Evolutionary conservation across 306 rosid genomes (phyloP), one percentile per base, ranked within the genome.

Genomic region (Vigna trinervia): DNA sequence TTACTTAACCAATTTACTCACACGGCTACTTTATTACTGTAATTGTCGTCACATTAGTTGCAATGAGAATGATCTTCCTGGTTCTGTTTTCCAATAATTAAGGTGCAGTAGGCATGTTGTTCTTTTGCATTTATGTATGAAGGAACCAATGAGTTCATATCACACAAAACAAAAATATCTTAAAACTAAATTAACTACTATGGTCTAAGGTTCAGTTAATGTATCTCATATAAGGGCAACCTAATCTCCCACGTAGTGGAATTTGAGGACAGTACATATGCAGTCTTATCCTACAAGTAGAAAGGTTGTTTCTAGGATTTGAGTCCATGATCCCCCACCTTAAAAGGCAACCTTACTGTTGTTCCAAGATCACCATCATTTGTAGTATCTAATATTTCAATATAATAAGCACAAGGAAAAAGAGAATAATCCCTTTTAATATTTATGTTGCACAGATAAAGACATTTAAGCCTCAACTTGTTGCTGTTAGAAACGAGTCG

Each of bases 381-480:
- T 26, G 5, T 4, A 12, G 64, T 36, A 36, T 72, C 28, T 61
- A 15, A 17, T 60, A 17, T 47, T 72, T 58, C 38, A 22, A 59
- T 77, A 39, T 46, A 5, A 12, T 50, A 15, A 66, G 34, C 34
- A 30, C 22, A 6, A 12, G 57, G 60, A 60, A 47, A 8, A 68
- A 36, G 6, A 56, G 11, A 30, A 60, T 78, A 68, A 78, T 66
- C 53, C 66, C 41, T 73, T 58, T 72, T 5, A 43, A 53, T 77
- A 45, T 71, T 65, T 75, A 46, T 77, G 78, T 34, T 77, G 68
- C 41, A 56, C 89, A 95, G 99, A 90, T 95, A 80, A 95, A 81
- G 79, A 89, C 92, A 78, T 95, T 95, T 78, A 92, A 85, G 80
- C 99, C 99, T 66, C 91, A 95, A 74, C 84, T 95, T 66, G 97